phyloP scores from a whole-genome alignment of 2,329 filamentous ascomycete species.

The Hirsutella thompsonii region DNA sequence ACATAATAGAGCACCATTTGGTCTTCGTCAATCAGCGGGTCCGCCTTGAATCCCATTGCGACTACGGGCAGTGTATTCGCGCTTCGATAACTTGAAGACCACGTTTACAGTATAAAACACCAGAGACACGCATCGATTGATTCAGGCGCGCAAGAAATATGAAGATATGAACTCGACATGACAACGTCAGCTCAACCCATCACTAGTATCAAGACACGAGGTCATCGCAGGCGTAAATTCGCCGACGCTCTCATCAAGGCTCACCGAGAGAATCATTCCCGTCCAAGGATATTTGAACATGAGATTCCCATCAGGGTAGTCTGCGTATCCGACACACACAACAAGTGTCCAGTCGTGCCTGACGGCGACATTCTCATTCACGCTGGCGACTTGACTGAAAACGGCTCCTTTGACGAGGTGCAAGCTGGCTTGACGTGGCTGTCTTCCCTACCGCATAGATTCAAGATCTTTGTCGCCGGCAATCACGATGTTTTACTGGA shows the following conservation, averaged over 20 bases:
- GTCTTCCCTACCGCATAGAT: constrained; percentile 19
- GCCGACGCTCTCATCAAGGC: background rate
- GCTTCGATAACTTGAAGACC: too few species aligned
- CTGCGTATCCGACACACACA: constrained; percentile 33
- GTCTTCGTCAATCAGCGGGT: too few species aligned
- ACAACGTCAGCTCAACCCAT: background rate
- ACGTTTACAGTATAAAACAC: too few species aligned
- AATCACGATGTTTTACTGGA: constrained; percentile 29
- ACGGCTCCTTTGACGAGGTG: constrained; percentile 27
- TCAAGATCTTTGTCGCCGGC: constrained; percentile 33
- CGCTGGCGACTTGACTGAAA: constrained; percentile 32
- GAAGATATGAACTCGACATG: background rate
- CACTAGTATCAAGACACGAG: background rate
- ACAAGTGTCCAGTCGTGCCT: constrained; percentile 21
- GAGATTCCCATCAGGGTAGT: constrained; percentile 12
- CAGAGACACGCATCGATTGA: too few species aligned
- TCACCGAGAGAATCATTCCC: too few species aligned
- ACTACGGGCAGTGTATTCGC: too few species aligned
- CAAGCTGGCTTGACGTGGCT: constrained; percentile 28
- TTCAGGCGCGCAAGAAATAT: too few species aligned
- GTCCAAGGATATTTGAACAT: constrained; percentile 2
- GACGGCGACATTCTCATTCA: constrained; percentile 32
- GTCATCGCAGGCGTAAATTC: background rate
- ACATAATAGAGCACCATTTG: too few species aligned
- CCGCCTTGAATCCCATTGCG: too few species aligned